Percentiles rank a stretch among this genome's conserved stretches.
Conservation (phyloP, 441 rosid genomes). For the Euphorbia neoarborescens region DNA sequence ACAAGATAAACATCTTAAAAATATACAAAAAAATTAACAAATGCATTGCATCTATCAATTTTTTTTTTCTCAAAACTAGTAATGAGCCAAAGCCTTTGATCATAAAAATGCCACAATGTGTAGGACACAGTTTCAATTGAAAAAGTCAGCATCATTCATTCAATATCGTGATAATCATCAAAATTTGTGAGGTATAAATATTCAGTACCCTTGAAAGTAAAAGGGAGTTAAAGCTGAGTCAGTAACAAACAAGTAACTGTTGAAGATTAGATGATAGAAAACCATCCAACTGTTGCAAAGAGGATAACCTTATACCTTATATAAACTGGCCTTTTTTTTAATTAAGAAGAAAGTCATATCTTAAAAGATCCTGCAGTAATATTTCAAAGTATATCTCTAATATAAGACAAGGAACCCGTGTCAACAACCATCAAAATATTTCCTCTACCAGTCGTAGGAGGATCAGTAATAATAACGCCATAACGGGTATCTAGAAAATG, state of each 20-base stretch:
- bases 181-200: neutral
- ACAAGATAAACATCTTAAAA: neutral
- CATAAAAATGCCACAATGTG: neutral
- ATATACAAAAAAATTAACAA: neutral
- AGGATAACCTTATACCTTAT: too few relatives aligned
- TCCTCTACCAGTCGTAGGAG: neutral
- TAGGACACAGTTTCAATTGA: neutral
- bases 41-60: neutral
- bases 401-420: neutral
- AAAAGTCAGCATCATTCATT: neutral
- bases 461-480: conserved; percentile 6
- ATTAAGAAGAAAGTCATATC: neutral
- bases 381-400: neutral
- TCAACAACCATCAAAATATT: neutral
- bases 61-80: neutral
- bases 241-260: neutral
- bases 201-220: neutral
- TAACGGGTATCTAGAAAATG: conserved; percentile 11
- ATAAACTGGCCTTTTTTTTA: neutral
- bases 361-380: neutral
- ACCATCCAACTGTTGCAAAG: too few relatives aligned
- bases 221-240: neutral
- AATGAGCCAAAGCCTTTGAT: neutral
- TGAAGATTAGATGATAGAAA: too few relatives aligned
- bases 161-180: neutral